Percentiles rank a stretch among this genome's conserved stretches.
phyloP scores from a whole-genome alignment of 495 filamentous ascomycete genomes.

The Trichodelitschia bisporula region DNA sequence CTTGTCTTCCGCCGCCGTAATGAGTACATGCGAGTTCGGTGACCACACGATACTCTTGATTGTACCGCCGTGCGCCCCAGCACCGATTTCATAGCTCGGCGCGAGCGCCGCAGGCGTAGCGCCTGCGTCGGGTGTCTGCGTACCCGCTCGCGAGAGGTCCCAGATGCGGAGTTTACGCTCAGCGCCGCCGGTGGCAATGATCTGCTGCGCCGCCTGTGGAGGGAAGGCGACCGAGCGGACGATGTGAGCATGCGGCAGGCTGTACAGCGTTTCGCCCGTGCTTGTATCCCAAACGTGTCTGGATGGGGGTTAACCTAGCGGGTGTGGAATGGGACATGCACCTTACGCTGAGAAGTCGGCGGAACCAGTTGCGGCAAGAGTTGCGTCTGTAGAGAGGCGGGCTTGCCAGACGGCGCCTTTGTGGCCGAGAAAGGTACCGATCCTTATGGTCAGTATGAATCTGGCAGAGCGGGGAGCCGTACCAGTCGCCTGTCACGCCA shows the following conservation, averaged over 20 bases:
- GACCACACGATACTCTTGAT: constrained; percentile 95
- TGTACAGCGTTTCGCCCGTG: constrained; percentile 71
- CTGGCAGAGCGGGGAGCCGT: no score
- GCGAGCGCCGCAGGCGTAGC: constrained; percentile 4
- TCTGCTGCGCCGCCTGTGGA: constrained; percentile 37
- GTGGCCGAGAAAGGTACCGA: constrained; percentile 92
- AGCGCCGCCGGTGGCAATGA: constrained; percentile 75
- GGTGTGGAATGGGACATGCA: constrained; percentile 3
- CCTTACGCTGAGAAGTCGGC: constrained; percentile 88
- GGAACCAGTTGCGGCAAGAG: constrained; percentile 71
- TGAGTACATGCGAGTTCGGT: constrained; percentile 57
- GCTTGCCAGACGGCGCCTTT: constrained; percentile 97
- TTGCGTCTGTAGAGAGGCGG: constrained; percentile 66
- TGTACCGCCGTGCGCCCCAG: constrained; percentile 53
- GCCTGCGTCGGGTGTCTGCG: constrained; percentile 14
- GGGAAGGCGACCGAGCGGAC: constrained; percentile 78
- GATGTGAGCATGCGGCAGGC: constrained; percentile 79
- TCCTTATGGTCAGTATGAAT: no score
- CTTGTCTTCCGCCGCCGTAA: constrained; percentile 76
- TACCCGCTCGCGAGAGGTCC: constrained; percentile 35
- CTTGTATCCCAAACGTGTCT: constrained; percentile 95
- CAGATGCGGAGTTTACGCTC: constrained; percentile 95
- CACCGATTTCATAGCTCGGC: constrained; percentile 51
- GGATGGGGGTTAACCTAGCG: constrained; percentile 4
- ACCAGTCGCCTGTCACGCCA: constrained; percentile 91